Evolutionary conservation across 495 filamentous ascomycete genomes (phyloP), one percentile per base, ranked within the genome.

Genomic region (Clavariopsis aquatica): DNA sequence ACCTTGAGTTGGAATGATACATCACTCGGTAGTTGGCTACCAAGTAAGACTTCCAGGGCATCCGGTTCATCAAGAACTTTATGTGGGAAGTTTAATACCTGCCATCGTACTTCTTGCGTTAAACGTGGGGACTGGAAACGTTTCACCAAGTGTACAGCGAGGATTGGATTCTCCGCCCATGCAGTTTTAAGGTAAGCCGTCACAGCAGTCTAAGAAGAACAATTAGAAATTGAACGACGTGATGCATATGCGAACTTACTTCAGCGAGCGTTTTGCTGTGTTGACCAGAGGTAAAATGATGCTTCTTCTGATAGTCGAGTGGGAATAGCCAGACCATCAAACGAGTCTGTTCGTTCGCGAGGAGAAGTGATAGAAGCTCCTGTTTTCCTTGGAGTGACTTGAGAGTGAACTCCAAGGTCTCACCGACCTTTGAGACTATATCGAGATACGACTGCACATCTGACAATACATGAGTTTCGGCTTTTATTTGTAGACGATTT

Each of bases 281-380:
- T 49, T 78, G 71, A 55, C 73, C 61, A 29, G 78, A 75, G 47
- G 78, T 74, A 49, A 82, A 78, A 47, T 80, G 72, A 69, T 86
- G 82, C 67, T 83, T 86, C 34, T 79, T 80, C 52, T 85, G 80
- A 34, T 93, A 88, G 54, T 87, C 84, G 29, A 96, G 75, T 1
- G 95, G 95, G 65, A 86, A 87, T 24, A 97, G 82, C 95, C 95
- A 99, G 49, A 97, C 93, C 28, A 81, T 83, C 17, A 99, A 80
- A 34, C 95, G 87, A 13, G 83, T 82, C 69, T 88, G 84, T 75
- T 99, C 95, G 70, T 92, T 96, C 51, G 93, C 86, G 28, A 98
- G 75, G 1, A 99, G 82, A 6, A 88, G 71, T 15, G 86, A 81
- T 12, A 98, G 78, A 20, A 99, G 79, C 26, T 89, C 85, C 71